Base-by-base conservation (phyloP, 441 rosid species). In the Erodium chrysanthum region DNA sequence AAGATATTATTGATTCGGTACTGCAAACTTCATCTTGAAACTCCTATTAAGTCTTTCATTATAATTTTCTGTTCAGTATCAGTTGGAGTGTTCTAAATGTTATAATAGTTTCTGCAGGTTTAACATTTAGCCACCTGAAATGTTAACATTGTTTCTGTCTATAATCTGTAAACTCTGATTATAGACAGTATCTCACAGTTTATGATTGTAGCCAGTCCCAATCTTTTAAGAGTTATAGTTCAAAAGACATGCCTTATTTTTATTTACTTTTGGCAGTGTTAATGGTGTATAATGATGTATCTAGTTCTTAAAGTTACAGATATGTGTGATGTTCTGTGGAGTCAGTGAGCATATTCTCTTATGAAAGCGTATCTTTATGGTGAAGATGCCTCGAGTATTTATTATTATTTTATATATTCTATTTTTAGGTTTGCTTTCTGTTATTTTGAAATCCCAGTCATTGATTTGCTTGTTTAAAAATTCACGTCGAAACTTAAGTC, bases 1-100 rank as follows among this genome's bases (percentile, higher is more conserved):
- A 95, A 80, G 93, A 89, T 77, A 92, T 92, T 64, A 86, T 90
- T 67, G 80, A 92, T 76, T 90, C 99, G 88, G 99, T 95, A 89
- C 64, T 69, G 70, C 59, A 66, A 62, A 67, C 61, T 66, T 59
- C 14, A 56, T 67, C 40, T 61, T 54, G 5, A 33, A 17, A 31
- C 67, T 74, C 52, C 31, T 33, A 59, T 12, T 31, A 6, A 31
- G 20, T 48, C 11, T 64, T n/a, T 15, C 52, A 33, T 65, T 35
- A 54, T 15, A 6, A 10, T 23, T 59, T 59, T 23, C 14, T 12
- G 9, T 59, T 59, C 29, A 59, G 14, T 59, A 21, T 64, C 52
- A 66, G 20, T 18, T 18, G 21, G 54, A 18, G 18, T 31, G 27
- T 56, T 20, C 12, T 54, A 18, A 8, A 56, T 20, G 61, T 20